phyloP scores from a whole-genome alignment of 2,329 filamentous ascomycete genomes.

The Phyllosticta citriasiana region DNA sequence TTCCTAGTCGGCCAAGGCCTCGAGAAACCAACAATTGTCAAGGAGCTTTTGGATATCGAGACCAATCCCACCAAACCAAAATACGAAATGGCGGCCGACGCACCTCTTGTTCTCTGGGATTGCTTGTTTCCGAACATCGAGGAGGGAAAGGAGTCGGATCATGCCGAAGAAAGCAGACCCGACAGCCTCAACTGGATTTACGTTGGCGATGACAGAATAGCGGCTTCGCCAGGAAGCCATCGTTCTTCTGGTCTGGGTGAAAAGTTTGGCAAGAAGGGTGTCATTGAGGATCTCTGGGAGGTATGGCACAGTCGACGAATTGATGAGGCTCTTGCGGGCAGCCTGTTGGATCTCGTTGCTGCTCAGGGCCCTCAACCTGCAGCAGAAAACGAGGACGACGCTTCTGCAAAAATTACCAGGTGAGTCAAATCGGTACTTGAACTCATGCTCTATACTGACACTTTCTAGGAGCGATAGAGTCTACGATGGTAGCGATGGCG shows the following conservation, averaged over 20 bases:
- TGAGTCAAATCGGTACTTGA: neutral
- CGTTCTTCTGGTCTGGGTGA: slow-evolving; percentile 19
- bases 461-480: slow-evolving; percentile 36
- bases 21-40: slow-evolving; percentile 63
- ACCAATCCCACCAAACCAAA: slow-evolving; percentile 66
- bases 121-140: slow-evolving; percentile 65
- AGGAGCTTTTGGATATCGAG: slow-evolving; percentile 61
- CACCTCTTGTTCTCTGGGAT: slow-evolving; percentile 89
- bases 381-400: slow-evolving; percentile 4
- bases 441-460: neutral
- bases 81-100: slow-evolving; percentile 86
- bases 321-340: slow-evolving; percentile 73
- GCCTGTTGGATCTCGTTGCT: slow-evolving; percentile 56
- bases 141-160: slow-evolving; percentile 27
- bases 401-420: neutral
- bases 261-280: slow-evolving; percentile 27
- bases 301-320: slow-evolving; percentile 79
- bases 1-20: slow-evolving; percentile 86
- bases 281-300: slow-evolving; percentile 57
- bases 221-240: slow-evolving; percentile 33
- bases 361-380: slow-evolving; percentile 23
- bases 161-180: slow-evolving; percentile 23
- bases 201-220: slow-evolving; percentile 53
- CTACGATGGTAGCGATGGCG: slow-evolving; percentile 48
- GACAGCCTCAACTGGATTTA: slow-evolving; percentile 71